Conservation (phyloP, 257 asterid genomes). For the Solanum verrucosum region DNA sequence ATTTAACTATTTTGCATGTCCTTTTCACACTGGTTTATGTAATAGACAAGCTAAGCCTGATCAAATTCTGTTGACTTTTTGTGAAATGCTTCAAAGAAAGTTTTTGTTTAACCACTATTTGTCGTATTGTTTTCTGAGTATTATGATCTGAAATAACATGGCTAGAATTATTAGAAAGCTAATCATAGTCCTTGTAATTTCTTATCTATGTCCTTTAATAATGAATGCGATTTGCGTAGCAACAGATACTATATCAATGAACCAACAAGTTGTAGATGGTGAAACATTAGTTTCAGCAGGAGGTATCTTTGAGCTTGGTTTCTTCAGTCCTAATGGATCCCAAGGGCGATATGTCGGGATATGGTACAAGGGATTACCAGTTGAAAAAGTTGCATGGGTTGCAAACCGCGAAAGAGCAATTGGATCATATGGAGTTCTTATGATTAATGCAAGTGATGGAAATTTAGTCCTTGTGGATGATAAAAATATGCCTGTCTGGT, state of each 20-base stretch:
- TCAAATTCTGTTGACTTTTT: background rate
- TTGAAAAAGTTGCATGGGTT: slow-evolving; percentile 5
- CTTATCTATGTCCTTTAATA: background rate
- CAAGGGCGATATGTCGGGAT: background rate
- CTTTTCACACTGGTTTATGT: background rate
- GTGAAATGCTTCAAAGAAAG: background rate
- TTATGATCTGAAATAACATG: background rate
- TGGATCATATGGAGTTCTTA: background rate
- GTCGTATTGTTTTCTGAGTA: background rate
- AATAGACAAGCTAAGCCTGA: background rate
- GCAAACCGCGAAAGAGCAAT: background rate
- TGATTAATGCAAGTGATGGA: slow-evolving; percentile 2
- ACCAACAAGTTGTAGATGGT: background rate
- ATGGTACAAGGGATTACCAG: background rate
- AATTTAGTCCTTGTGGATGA: background rate
- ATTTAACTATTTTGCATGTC: background rate
- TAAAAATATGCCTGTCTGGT: background rate
- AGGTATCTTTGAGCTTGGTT: slow-evolving; percentile 1
- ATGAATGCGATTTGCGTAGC: background rate
- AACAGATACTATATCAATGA: background rate
- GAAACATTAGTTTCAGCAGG: slow-evolving; percentile 2
- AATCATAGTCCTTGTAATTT: background rate
- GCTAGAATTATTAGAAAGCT: background rate
- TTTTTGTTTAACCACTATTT: background rate
- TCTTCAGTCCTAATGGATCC: slow-evolving; percentile 4